These are phyloP conservation scores for Trichosporon faecale DNA, from an alignment of 1,284 basidiomycete species.

Conservation along the genomic window DNA sequence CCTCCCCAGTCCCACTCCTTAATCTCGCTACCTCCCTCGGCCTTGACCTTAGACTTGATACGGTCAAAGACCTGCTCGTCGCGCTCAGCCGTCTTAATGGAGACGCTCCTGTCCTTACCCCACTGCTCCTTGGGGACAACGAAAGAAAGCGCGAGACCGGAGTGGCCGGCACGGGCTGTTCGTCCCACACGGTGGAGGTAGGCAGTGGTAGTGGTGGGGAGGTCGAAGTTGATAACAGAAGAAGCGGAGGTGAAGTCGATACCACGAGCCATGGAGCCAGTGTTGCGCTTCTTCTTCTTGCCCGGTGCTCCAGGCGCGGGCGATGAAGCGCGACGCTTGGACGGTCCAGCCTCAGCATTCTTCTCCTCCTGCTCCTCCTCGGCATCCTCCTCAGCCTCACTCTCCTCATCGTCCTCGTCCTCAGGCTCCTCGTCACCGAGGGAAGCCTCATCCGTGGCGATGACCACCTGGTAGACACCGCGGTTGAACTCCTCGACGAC, in stretches of 20 bases:
- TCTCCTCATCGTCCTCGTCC: constrained; percentile 48
- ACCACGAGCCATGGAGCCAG: constrained; percentile 90
- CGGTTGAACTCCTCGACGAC: constrained; percentile 99
- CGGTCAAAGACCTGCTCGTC: constrained; percentile 76
- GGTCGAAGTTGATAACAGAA: constrained; percentile 97
- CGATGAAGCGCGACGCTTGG: constrained; percentile 46
- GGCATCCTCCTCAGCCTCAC: constrained; percentile 52
- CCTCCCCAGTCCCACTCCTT: constrained; percentile 94
- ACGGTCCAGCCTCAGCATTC: constrained; percentile 45
- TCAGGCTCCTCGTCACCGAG: constrained; percentile 57
- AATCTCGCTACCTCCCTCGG: constrained; percentile 68
- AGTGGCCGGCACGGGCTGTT: constrained; percentile 90
- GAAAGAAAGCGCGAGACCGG: constrained; percentile 88
- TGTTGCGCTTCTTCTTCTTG: constrained; percentile 55
- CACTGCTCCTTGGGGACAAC: constrained; percentile 72
- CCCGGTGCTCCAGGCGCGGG: constrained; percentile 16
- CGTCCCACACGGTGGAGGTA: constrained; percentile 97
- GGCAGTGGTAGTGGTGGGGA: constrained; percentile 79
- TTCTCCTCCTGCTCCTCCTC: constrained; percentile 36
- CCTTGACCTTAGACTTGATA: constrained; percentile 69
- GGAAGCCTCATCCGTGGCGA: constrained; percentile 87
- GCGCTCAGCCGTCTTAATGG: constrained; percentile 61
- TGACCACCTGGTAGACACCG: constrained; percentile 97
- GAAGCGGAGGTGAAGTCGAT: constrained; percentile 97
- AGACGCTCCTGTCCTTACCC: constrained; percentile 65